Base-by-base conservation (phyloP, 257 asterid genomes). In the Orobanche coerulescens region DNA sequence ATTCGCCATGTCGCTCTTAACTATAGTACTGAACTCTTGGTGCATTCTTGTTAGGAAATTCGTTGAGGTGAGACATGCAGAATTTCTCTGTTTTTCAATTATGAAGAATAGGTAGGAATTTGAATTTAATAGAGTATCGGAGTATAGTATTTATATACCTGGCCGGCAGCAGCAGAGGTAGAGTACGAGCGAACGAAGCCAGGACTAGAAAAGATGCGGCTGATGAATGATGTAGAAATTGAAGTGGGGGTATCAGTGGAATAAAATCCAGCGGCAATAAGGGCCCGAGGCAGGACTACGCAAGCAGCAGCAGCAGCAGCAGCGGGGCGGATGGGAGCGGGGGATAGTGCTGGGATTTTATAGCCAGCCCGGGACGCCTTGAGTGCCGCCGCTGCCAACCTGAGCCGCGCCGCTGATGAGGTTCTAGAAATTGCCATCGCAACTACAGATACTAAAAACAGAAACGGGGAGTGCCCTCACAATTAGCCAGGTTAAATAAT, bases 151-250 rank as follows among this genome's bases (percentile, higher is more conserved):
- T 6, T 6, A 26, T 25, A 49, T 28, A 64, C 95, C 86, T 78
- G 88, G 34, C 75, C 81, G 11, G 84, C 58, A 43, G 80, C 62
- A 49, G 90, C 65, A 51, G 85, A 58, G 40, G 83, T 53, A 57
- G 94, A 82, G 78, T 76, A 84, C 44, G 75, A 58, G 66, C 90
- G 86, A 28, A 68, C 16, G 20, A 60, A 30, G 58, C 8, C 48
- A 31, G 48, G 33, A 30, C 51, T 9, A 12, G 42, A 52, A 0
- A 44, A 52, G 34, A n/a, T n/a, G n/a, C n/a, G n/a, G n/a, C n/a
- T n/a, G n/a, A 68, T 72, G 75, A 43, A 26, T 5, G 79, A 70
- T 47, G 71, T 40, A 13, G 73, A 39, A 23, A 30, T 36, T 24
- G 57, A 11, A 34, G 66, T 37, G n/a, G n/a, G n/a, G n/a, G n/a